These are phyloP conservation scores for Pseudopithomyces maydicus DNA, from an alignment of 2,329 filamentous ascomycete genomes.

Conservation along the genomic window DNA sequence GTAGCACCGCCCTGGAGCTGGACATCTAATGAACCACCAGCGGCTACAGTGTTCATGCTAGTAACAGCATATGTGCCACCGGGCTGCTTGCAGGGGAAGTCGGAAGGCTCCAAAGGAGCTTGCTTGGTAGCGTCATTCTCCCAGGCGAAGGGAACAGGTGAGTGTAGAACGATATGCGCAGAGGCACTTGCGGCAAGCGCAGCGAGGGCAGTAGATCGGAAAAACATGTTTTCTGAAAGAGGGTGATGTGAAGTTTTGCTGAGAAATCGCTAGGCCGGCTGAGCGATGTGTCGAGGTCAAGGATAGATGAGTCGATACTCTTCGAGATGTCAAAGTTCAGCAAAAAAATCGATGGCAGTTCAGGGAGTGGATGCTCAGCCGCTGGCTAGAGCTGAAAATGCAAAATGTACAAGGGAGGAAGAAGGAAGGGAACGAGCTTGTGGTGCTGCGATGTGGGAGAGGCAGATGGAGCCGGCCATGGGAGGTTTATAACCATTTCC, in stretches of 20 bases:
- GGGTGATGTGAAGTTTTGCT: constrained; percentile 25
- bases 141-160: constrained; percentile 67
- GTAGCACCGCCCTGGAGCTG: constrained; percentile 59
- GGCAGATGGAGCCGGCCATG: constrained; percentile 12
- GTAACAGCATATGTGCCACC: constrained; percentile 59
- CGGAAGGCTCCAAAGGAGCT: constrained; percentile 63
- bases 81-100: constrained; percentile 84
- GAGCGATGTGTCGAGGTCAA: constrained; percentile 29
- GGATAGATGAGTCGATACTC: constrained; percentile 6
- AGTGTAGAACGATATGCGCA: constrained; percentile 77
- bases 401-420: constrained; percentile 20
- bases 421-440: constrained; percentile 18
- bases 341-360: constrained; percentile 21
- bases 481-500: constrained; percentile 14
- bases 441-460: constrained; percentile 19
- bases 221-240: constrained; percentile 52
- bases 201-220: constrained; percentile 57
- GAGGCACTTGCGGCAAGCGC: constrained; percentile 63
- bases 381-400: constrained; percentile 27
- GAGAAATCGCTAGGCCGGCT: constrained; percentile 47
- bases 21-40: constrained; percentile 56
- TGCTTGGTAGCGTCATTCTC: constrained; percentile 58
- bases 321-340: constrained; percentile 13
- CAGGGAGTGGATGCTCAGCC: constrained; percentile 24
- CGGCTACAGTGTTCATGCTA: constrained; percentile 59